Percentiles rank a stretch among this genome's conserved stretches.
phyloP scores from a whole-genome alignment of 139 green algal species.

The Eudorina sp. region DNA sequence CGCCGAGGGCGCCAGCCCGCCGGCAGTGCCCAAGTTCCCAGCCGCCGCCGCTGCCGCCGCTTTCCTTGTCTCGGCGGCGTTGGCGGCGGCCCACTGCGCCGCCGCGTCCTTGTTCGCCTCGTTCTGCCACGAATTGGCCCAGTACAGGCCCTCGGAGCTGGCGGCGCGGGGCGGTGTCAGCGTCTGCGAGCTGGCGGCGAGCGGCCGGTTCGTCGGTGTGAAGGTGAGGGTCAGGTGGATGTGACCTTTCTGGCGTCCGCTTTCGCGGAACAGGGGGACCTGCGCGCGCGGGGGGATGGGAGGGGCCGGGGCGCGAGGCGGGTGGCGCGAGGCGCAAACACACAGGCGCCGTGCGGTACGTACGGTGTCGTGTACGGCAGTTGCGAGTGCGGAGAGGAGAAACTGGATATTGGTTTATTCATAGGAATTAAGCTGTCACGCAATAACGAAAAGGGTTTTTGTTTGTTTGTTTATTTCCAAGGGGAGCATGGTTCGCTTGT shows the following conservation, averaged over 20 bases:
- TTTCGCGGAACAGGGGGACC: neutral
- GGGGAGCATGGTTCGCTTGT: too few relatives aligned
- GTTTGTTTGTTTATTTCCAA: too few relatives aligned
- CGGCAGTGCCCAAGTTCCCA: neutral
- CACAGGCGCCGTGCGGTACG: too few relatives aligned
- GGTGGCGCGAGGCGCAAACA: too few relatives aligned
- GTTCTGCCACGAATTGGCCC: neutral
- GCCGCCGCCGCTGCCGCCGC: neutral
- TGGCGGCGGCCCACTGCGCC: neutral
- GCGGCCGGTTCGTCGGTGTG: too few relatives aligned
- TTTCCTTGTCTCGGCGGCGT: neutral
- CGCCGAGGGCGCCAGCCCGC: neutral
- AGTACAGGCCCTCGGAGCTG: too few relatives aligned
- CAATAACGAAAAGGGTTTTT: too few relatives aligned
- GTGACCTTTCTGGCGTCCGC: neutral
- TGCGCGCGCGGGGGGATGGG: neutral
- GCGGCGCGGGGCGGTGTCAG: neutral
- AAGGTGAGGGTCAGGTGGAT: neutral
- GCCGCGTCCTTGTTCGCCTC: neutral
- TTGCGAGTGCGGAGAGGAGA: too few relatives aligned
- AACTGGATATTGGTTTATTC: too few relatives aligned
- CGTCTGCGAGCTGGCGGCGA: neutral
- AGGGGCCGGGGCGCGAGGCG: too few relatives aligned
- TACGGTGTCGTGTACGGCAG: too few relatives aligned
- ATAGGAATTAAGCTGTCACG: too few relatives aligned